Conservation (phyloP, 345 rosid genomes). For the Citrus unshiu region DNA sequence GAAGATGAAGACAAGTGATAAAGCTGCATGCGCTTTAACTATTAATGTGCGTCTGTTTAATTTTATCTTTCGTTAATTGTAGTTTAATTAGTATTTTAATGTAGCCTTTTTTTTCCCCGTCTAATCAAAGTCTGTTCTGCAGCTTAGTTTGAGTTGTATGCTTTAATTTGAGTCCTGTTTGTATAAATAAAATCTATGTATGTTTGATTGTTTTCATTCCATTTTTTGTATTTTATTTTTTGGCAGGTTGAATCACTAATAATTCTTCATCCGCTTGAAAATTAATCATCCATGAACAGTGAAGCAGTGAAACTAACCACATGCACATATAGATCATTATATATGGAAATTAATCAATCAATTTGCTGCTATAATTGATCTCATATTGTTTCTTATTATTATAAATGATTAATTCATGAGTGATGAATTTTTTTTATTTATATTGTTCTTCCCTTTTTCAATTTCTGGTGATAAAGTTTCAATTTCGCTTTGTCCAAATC, state of each 20-base stretch:
- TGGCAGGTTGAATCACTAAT: background rate
- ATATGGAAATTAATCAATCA: background rate
- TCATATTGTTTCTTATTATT: background rate
- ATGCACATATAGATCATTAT: background rate
- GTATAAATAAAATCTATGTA: background rate
- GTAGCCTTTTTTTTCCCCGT: too few species aligned
- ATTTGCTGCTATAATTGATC: background rate
- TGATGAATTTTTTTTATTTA: background rate
- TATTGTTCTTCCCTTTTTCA: background rate
- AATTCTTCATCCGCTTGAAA: background rate
- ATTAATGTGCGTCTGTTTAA: too few species aligned
- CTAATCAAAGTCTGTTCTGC: background rate
- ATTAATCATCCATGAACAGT: background rate
- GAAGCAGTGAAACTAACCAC: background rate
- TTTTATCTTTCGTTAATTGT: too few species aligned
- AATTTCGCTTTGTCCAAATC: background rate
- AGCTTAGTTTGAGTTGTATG: background rate
- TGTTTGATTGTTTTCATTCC: background rate
- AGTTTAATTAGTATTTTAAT: background rate
- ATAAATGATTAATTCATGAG: too few species aligned
- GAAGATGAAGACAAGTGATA: background rate
- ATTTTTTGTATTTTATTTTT: background rate
- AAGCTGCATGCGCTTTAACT: background rate
- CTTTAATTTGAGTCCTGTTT: background rate
- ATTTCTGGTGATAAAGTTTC: constrained; percentile 1